Evolutionary conservation across 1,139 yeast genomes (phyloP).

Genomic region (Geotrichum cucujoidarum): DNA sequence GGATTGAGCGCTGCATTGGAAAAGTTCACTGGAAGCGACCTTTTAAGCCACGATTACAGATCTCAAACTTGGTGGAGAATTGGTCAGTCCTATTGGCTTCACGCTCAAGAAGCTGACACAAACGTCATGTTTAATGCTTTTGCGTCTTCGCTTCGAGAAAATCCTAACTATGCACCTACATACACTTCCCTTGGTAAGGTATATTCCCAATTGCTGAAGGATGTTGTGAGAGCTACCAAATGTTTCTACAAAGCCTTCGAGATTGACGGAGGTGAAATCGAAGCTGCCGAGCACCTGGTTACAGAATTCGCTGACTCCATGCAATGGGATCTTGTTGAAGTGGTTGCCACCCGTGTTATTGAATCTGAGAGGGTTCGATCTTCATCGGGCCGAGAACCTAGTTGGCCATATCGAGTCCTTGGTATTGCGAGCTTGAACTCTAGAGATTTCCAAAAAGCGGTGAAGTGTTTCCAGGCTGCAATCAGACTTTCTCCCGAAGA

Average conservation of each 20-base stretch:
- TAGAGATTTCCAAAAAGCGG: constrained; percentile 72
- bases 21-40: constrained; percentile 47
- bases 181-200: constrained; percentile 75
- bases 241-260: constrained; percentile 91
- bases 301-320: constrained; percentile 56
- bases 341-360: constrained; percentile 54
- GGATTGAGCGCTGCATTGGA: constrained; percentile 45
- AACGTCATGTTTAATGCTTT: constrained; percentile 47
- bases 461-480: constrained; percentile 84
- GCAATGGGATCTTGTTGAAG: constrained; percentile 85
- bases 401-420: constrained; percentile 85
- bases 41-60: constrained; percentile 49
- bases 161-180: constrained; percentile 64
- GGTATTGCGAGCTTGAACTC: constrained; percentile 74
- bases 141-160: constrained; percentile 58
- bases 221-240: constrained; percentile 66
- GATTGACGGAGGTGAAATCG: constrained; percentile 67
- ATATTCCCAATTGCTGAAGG: constrained; percentile 55
- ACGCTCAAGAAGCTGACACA: constrained; percentile 28
- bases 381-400: constrained; percentile 36
- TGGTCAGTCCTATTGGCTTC: constrained; percentile 52
- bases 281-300: constrained; percentile 70
- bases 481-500: constrained; percentile 65
- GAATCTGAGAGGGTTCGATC: constrained; percentile 53
- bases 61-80: constrained; percentile 68